Percentiles rank a stretch among this genome's conserved stretches.
phyloP scores from a whole-genome alignment of 2,329 filamentous ascomycete genomes.

The Neonectria hederae region DNA sequence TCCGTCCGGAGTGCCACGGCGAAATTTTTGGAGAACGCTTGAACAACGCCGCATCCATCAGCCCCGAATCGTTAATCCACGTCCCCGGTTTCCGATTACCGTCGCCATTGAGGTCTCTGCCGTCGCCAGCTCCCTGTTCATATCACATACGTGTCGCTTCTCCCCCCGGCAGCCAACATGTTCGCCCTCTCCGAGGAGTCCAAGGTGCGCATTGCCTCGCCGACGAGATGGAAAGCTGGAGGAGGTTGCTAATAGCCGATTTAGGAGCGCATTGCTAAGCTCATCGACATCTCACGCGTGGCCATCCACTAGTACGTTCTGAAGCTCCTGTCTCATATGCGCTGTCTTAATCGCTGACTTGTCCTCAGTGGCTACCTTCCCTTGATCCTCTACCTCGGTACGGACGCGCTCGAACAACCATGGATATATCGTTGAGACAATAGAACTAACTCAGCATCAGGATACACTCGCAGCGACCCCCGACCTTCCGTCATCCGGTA shows the following conservation, averaged over 20 bases:
- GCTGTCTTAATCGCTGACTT: slow-evolving; percentile 47
- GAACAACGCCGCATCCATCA: slow-evolving; percentile 29
- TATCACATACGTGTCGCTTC: neutral
- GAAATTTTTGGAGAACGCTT: slow-evolving; percentile 40
- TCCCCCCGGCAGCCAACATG: slow-evolving; percentile 53
- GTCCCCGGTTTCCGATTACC: slow-evolving; percentile 14
- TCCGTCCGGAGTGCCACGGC: slow-evolving; percentile 27
- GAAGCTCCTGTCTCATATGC: neutral
- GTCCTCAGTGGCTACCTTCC: slow-evolving; percentile 86
- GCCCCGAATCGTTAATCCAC: slow-evolving; percentile 23
- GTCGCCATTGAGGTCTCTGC: slow-evolving; percentile 15
- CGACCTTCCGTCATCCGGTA: slow-evolving; percentile 76
- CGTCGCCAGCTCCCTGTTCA: neutral
- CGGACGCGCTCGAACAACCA: slow-evolving; percentile 39
- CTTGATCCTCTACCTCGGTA: slow-evolving; percentile 96
- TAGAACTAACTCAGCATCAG: slow-evolving; percentile 56
- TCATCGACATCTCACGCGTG: slow-evolving; percentile 93
- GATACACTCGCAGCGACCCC: slow-evolving; percentile 94
- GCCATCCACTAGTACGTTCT: slow-evolving; percentile 89
- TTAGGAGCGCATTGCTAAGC: slow-evolving; percentile 95
- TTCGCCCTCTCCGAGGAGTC: slow-evolving; percentile 90
- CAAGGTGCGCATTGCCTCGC: slow-evolving; percentile 70
- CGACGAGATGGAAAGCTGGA: neutral
- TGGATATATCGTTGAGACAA: slow-evolving; percentile 10
- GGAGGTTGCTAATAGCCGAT: slow-evolving; percentile 22